phyloP scores from a whole-genome alignment of 192 early-diverging fungal species.

The Entomortierella lignicola region DNA sequence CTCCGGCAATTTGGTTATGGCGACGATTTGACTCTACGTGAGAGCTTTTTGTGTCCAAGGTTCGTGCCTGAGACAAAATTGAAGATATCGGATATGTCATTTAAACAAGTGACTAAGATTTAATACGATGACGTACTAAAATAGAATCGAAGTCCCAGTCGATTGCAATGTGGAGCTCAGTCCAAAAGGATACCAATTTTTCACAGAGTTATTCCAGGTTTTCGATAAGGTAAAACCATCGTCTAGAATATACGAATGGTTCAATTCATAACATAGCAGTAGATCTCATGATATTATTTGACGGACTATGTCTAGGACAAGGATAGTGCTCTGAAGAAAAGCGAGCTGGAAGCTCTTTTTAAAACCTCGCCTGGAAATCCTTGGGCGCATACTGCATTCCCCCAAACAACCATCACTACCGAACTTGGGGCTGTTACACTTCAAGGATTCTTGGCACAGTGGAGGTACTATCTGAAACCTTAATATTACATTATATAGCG shows the following conservation, averaged over 20 bases:
- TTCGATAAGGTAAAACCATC: constrained; percentile 81
- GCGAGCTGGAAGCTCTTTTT: constrained; percentile 89
- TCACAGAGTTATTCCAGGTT: constrained; percentile 92
- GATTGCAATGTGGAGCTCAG: constrained; percentile 97
- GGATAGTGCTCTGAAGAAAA: constrained; percentile 91
- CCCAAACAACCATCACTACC: constrained; percentile 91
- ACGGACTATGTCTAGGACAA: constrained; percentile 87
- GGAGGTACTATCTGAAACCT: constrained; percentile 75
- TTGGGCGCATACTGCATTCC: constrained; percentile 90
- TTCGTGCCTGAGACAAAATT: constrained; percentile 18
- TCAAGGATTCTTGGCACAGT: constrained; percentile 98
- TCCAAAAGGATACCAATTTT: constrained; percentile 93
- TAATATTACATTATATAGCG: no score
- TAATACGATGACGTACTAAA: not conserved
- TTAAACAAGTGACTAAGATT: not conserved
- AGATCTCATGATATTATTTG: no score
- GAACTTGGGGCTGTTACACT: constrained; percentile 91
- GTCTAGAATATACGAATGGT: not conserved
- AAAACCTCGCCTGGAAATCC: constrained; percentile 91
- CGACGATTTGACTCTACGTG: constrained; percentile 90
- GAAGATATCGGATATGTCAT: no score
- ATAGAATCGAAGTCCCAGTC: constrained; percentile 84
- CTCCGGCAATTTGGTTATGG: constrained; percentile 96
- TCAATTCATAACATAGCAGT: not conserved
- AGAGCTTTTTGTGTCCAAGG: constrained; percentile 90